Evolutionary conservation across 2,329 filamentous ascomycete genomes (phyloP).

Genomic region (Dactylellina drechsleri): DNA sequence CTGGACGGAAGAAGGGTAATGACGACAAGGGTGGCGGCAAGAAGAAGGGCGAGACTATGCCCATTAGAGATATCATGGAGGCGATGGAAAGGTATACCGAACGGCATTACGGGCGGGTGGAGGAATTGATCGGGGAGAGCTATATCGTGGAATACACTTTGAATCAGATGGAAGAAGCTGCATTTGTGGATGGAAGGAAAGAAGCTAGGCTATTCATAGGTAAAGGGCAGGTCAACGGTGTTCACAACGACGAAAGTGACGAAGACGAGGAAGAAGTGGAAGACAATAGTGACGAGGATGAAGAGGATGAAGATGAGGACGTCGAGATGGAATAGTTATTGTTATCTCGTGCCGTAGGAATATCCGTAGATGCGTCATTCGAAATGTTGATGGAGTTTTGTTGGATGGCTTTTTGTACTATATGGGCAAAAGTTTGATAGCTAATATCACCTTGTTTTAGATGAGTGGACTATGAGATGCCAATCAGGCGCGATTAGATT

Average conservation of each 20-base stretch:
- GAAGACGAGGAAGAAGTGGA: constrained; percentile 23
- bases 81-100: constrained; percentile 92
- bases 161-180: constrained; percentile 60
- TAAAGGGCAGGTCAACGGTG: constrained; percentile 28
- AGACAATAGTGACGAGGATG: constrained; percentile 1
- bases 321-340: constrained; percentile 31
- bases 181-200: constrained; percentile 42
- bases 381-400: constrained; percentile 31
- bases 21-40: constrained; percentile 56
- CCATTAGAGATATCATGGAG: constrained; percentile 81
- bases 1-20: constrained; percentile 58
- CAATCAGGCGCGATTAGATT: constrained; percentile 6
- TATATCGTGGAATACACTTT: constrained; percentile 89
- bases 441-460: constrained; percentile 14
- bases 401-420: constrained; percentile 33
- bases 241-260: constrained; percentile 14
- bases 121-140: constrained; percentile 92
- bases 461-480: constrained; percentile 23
- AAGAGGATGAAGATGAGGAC: constrained; percentile 29
- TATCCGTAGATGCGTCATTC: not conserved
- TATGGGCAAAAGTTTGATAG: constrained; percentile 47
- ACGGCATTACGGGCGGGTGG: constrained; percentile 86
- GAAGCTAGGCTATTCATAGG: constrained; percentile 20
- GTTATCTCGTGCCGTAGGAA: not conserved
- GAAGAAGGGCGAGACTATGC: constrained; percentile 60